phyloP scores from a whole-genome alignment of 176 grass and related monocot species.

The Microstegium vimineum region DNA sequence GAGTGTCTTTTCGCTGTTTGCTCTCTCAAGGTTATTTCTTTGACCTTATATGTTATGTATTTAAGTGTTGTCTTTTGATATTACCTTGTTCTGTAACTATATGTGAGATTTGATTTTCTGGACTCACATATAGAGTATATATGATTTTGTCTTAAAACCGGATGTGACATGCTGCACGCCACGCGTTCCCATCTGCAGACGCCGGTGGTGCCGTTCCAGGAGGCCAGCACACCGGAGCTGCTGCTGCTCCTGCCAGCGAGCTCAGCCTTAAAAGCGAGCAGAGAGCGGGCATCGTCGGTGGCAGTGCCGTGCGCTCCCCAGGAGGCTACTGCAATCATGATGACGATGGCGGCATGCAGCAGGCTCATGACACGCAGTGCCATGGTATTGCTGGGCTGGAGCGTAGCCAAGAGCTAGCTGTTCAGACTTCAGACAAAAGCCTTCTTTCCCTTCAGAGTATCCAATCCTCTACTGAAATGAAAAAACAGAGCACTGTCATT shows the following conservation, averaged over 20 bases:
- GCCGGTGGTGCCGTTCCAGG: background rate
- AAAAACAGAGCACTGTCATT: too few species aligned
- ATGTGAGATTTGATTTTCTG: too few species aligned
- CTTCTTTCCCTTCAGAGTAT: too few species aligned
- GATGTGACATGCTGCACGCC: background rate
- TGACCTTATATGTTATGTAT: too few species aligned
- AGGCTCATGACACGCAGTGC: background rate
- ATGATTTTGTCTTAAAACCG: too few species aligned
- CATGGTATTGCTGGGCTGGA: background rate
- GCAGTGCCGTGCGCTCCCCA: background rate
- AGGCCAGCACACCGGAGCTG: background rate
- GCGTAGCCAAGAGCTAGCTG: background rate
- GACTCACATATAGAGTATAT: too few species aligned
- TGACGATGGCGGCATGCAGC: background rate
- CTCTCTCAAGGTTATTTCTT: too few species aligned
- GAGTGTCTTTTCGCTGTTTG: too few species aligned
- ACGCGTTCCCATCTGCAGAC: slow-evolving; percentile 27
- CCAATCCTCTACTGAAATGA: too few species aligned
- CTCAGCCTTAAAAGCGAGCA: background rate
- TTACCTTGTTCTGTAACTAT: too few species aligned
- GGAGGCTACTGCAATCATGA: background rate
- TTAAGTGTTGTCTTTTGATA: too few species aligned
- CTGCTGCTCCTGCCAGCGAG: background rate
- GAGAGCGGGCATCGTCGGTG: background rate
- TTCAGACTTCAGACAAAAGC: background rate